A percentile compares a stretch with the other conserved stretches of the same genome.
Conservation (phyloP, 1,284 basidiomycete species). For the Testicularia cyperi region DNA sequence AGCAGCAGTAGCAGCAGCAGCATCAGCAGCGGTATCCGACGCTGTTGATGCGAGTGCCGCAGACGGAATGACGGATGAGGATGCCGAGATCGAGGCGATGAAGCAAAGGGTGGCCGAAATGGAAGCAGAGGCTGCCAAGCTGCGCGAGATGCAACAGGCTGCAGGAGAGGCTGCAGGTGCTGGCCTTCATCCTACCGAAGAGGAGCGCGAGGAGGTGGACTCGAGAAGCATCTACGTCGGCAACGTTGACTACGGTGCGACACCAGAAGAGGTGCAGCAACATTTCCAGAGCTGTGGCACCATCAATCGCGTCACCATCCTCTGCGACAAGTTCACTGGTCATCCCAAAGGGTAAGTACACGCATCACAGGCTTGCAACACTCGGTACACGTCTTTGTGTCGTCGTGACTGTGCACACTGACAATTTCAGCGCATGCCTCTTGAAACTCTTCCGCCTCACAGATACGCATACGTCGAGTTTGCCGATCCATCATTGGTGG, state of each 20-base stretch:
- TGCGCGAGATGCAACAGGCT: conserved; percentile 85
- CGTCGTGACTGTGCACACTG: no score
- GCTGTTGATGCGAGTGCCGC: conserved; percentile 5
- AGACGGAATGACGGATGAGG: conserved; percentile 38
- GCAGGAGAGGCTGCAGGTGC: conserved; percentile 65
- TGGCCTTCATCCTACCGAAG: conserved; percentile 40
- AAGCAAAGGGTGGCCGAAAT: conserved; percentile 77
- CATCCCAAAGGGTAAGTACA: conserved; percentile 96
- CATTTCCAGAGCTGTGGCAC: conserved; percentile 97
- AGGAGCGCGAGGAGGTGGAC: conserved; percentile 71
- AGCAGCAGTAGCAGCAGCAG: not conserved
- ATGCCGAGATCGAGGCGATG: conserved; percentile 69
- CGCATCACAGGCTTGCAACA: no score
- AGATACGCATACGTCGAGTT: conserved; percentile 99
- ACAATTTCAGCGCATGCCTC: no score
- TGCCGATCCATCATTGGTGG: conserved; percentile 86
- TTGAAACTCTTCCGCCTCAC: conserved; percentile 1
- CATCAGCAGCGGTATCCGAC: not conserved
- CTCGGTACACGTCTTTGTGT: not conserved
- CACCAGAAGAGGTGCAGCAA: conserved; percentile 95
- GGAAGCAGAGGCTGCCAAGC: conserved; percentile 84
- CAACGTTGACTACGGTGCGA: conserved; percentile 96
- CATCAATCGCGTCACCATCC: conserved; percentile 97
- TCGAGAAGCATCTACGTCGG: conserved; percentile 90
- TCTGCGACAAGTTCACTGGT: conserved; percentile 99